Conservation (phyloP, 768 basidiomycete genomes). For the Trametes elegans region DNA sequence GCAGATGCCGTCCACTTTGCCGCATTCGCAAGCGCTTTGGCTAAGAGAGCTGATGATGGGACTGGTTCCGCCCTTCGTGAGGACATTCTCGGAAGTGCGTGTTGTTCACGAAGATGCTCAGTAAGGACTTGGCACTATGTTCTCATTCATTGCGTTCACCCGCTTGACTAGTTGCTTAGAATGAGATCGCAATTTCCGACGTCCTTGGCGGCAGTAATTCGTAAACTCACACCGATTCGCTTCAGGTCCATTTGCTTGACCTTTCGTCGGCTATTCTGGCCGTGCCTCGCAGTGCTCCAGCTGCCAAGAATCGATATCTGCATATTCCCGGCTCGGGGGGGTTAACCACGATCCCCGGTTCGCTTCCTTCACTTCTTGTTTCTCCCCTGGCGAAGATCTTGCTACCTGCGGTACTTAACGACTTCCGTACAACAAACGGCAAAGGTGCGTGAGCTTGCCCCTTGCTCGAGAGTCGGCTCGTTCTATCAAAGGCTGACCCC, state of each 20-base stretch:
- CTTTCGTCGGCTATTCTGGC: conserved; percentile 61
- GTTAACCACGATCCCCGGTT: conserved; percentile 49
- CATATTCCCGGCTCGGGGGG: conserved; percentile 51
- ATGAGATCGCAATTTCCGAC: too few relatives aligned
- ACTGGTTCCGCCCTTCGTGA: too few relatives aligned
- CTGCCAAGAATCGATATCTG: conserved; percentile 78
- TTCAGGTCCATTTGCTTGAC: conserved; percentile 73
- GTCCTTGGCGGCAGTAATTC: too few relatives aligned
- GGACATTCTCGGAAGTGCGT: too few relatives aligned
- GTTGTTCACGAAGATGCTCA: too few relatives aligned
- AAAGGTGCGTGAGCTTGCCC: not conserved
- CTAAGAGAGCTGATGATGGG: too few relatives aligned
- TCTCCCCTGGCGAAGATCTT: conserved; percentile 44
- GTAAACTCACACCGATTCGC: too few relatives aligned
- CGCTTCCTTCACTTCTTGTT: conserved; percentile 36
- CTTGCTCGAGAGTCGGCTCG: not conserved
- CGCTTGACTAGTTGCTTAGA: too few relatives aligned
- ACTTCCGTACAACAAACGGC: conserved; percentile 44
- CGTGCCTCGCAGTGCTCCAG: conserved; percentile 62
- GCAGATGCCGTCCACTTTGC: too few relatives aligned
- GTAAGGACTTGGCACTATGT: too few relatives aligned
- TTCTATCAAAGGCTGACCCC: not conserved
- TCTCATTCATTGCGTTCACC: too few relatives aligned
- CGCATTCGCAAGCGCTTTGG: too few relatives aligned
- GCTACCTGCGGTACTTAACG: conserved; percentile 52